Evolutionary conservation across 2,329 filamentous ascomycete genomes (phyloP).

Genomic region (Xylaria sp.): DNA sequence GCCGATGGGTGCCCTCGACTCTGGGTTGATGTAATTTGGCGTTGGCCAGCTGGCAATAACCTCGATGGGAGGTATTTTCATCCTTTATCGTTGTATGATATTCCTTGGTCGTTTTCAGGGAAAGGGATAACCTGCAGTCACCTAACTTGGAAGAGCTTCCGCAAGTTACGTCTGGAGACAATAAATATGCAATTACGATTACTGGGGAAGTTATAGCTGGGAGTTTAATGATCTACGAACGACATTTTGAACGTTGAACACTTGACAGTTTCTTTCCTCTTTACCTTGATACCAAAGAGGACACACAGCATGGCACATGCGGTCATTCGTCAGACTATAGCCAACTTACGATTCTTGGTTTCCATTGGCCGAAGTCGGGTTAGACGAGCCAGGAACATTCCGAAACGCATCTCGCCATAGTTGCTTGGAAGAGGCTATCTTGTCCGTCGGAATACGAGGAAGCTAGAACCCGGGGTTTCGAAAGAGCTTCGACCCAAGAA

Average conservation of each 20-base stretch:
- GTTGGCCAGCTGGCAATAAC: slow-evolving; percentile 41
- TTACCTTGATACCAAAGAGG: background rate
- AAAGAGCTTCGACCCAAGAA: background rate
- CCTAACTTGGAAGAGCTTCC: background rate
- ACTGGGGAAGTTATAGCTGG: background rate
- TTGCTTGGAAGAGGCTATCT: background rate
- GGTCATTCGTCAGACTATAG: background rate
- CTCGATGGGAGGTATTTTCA: slow-evolving; percentile 36
- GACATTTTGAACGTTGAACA: background rate
- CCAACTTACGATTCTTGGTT: background rate
- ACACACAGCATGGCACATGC: background rate
- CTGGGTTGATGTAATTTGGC: slow-evolving; percentile 42
- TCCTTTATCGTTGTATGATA: slow-evolving; percentile 17
- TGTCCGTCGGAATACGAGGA: background rate
- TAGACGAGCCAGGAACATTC: background rate
- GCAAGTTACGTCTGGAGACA: background rate
- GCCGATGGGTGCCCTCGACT: slow-evolving; percentile 40
- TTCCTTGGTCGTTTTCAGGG: background rate
- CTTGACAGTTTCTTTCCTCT: background rate
- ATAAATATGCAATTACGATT: background rate
- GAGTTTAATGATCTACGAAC: background rate
- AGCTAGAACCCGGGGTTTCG: background rate
- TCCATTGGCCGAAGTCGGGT: background rate
- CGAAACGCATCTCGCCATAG: background rate
- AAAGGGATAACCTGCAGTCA: background rate